These are phyloP conservation scores for Pseudopithomyces chartarum DNA, from an alignment of 2,329 filamentous ascomycete species.

Conservation along the genomic window DNA sequence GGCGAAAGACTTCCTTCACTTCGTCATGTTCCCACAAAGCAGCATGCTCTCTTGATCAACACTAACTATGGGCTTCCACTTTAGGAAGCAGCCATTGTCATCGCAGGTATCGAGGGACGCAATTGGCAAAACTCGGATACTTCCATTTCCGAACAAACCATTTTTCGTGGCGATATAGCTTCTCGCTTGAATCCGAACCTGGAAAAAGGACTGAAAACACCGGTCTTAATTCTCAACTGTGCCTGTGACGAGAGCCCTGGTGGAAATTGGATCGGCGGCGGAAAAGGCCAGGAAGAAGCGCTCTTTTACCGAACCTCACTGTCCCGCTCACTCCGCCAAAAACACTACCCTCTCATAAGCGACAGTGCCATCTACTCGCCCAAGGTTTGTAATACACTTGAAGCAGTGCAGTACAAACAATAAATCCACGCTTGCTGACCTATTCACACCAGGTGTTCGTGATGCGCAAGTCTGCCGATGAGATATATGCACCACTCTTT, in stretches of 20 bases:
- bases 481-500: too few species aligned
- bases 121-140: not conserved
- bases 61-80: not conserved
- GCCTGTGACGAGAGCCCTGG: constrained; percentile 63
- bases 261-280: constrained; percentile 67
- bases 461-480: too few species aligned
- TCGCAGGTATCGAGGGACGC: not conserved
- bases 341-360: constrained; percentile 60
- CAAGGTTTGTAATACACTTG: constrained; percentile 51
- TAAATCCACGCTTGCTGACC: not conserved
- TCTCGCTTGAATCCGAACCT: not conserved
- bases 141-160: not conserved
- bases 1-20: not conserved
- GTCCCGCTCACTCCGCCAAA: constrained; percentile 51
- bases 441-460: not conserved
- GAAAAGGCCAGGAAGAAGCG: constrained; percentile 70
- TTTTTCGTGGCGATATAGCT: not conserved
- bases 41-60: not conserved
- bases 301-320: constrained; percentile 68
- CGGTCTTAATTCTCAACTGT: constrained; percentile 69
- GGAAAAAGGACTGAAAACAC: constrained; percentile 18
- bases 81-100: not conserved
- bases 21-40: too few species aligned
- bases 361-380: constrained; percentile 64
- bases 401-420: not conserved